Evolutionary conservation across 2,329 filamentous ascomycete species (phyloP).

Genomic region (Knoxdaviesia capensis): DNA sequence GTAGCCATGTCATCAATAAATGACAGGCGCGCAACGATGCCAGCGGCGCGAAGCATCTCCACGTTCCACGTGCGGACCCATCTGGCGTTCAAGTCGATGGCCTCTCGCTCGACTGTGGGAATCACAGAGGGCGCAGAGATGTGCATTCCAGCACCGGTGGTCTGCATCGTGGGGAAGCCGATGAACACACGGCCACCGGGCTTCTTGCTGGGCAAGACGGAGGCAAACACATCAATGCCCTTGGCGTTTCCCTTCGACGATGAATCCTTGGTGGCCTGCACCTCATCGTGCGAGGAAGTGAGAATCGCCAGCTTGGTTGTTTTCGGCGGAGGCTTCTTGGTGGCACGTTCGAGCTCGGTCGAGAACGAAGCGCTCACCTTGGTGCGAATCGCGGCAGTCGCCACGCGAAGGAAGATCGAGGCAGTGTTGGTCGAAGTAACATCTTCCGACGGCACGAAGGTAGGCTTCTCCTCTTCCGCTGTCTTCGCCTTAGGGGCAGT

Average conservation of each 20-base stretch:
- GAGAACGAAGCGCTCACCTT: slow-evolving; percentile 54
- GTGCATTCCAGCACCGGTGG: slow-evolving; percentile 81
- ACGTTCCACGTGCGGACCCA: slow-evolving; percentile 93
- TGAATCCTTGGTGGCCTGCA: slow-evolving; percentile 41
- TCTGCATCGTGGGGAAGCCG: slow-evolving; percentile 93
- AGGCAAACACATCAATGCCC: slow-evolving; percentile 64
- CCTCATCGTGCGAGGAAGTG: slow-evolving; percentile 78
- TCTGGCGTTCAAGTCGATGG: slow-evolving; percentile 86
- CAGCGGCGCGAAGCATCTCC: slow-evolving; percentile 78
- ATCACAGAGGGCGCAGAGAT: slow-evolving; percentile 93
- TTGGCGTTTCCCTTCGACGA: slow-evolving; percentile 25
- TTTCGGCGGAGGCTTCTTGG: slow-evolving; percentile 90
- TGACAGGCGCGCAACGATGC: slow-evolving; percentile 73
- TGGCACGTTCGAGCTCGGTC: slow-evolving; percentile 78
- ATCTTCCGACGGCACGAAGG: slow-evolving; percentile 43
- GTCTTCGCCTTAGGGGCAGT: slow-evolving; percentile 26
- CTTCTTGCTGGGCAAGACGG: slow-evolving; percentile 73
- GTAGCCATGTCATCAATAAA: slow-evolving; percentile 76
- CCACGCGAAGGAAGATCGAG: slow-evolving; percentile 76
- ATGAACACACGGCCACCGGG: slow-evolving; percentile 79
- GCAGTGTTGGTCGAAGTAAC: slow-evolving; percentile 50
- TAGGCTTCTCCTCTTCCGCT: slow-evolving; percentile 39
- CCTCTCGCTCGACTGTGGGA: slow-evolving; percentile 89
- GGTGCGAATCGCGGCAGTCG: slow-evolving; percentile 63
- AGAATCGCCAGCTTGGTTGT: slow-evolving; percentile 69